Percentiles rank a stretch among this genome's conserved stretches.
Conservation (phyloP, 2,329 filamentous ascomycete genomes). For the Stachybotrys elegans region DNA sequence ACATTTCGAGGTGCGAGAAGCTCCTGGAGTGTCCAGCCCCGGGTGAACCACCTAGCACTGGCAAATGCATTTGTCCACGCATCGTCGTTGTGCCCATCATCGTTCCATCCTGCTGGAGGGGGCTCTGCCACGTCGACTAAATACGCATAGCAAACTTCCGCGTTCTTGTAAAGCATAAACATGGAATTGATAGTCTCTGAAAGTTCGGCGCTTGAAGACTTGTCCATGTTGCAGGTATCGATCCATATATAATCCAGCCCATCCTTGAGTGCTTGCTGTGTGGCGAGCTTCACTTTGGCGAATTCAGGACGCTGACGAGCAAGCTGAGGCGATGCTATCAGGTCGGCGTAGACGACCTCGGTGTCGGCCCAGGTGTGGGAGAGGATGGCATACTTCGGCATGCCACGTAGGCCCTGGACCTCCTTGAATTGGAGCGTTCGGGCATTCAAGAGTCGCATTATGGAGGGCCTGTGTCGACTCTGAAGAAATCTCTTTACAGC, state of each 20-base stretch:
- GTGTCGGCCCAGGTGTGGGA: slow-evolving; percentile 17
- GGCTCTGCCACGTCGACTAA: slow-evolving; percentile 11
- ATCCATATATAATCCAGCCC: slow-evolving; percentile 7
- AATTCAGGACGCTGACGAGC: neutral
- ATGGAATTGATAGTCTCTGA: slow-evolving; percentile 22
- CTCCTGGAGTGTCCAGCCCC: slow-evolving; percentile 20
- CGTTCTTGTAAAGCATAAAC: slow-evolving; percentile 16
- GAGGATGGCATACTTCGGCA: slow-evolving; percentile 17
- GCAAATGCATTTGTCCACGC: slow-evolving; percentile 5
- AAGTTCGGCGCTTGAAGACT: slow-evolving; percentile 15
- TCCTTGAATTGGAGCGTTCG: slow-evolving; percentile 3
- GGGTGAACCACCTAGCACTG: slow-evolving; percentile 15
- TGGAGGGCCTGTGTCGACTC: neutral
- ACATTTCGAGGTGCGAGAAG: slow-evolving; percentile 15
- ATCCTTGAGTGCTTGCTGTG: neutral
- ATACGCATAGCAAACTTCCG: slow-evolving; percentile 18
- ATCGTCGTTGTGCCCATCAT: neutral
- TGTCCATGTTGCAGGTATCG: slow-evolving; percentile 1
- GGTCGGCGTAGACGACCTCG: slow-evolving; percentile 8
- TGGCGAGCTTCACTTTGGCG: slow-evolving; percentile 4
- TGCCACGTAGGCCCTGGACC: slow-evolving; percentile 7
- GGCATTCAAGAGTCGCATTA: slow-evolving; percentile 9
- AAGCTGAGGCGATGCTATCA: neutral
- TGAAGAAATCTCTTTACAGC: neutral
- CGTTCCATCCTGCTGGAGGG: neutral